Conservation (phyloP, 176 grass and related monocot species). For the Aegilops tauschii region DNA sequence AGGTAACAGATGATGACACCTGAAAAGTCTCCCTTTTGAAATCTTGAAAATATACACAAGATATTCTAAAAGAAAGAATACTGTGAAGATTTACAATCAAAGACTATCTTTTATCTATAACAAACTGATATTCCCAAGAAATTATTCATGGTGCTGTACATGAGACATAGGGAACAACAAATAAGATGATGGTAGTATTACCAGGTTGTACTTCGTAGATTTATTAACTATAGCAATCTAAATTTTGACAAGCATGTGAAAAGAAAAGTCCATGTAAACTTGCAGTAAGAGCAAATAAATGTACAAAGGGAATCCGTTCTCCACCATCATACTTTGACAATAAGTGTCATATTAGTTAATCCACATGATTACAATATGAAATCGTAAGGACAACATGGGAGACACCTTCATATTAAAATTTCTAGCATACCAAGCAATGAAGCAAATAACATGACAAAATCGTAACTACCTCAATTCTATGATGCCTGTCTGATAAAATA, state of each 20-base stretch:
- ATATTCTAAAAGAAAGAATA: not conserved
- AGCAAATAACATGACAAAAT: constrained; percentile 17
- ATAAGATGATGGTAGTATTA: not conserved
- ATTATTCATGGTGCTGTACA: not conserved
- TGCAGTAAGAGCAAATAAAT: not conserved
- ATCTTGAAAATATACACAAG: not conserved
- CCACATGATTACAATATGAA: not conserved
- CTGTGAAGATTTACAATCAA: not conserved
- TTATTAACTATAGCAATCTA: not conserved
- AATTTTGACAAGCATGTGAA: not conserved
- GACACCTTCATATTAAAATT: not conserved
- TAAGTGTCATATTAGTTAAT: not conserved
- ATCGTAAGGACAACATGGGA: not conserved
- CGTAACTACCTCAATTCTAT: constrained; percentile 72
- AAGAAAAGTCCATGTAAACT: not conserved
- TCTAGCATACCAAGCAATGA: not conserved
- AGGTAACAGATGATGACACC: constrained; percentile 1
- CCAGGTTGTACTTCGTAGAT: constrained; percentile 3
- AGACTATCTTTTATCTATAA: constrained; percentile 5
- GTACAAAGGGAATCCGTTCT: not conserved
- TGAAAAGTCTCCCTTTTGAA: constrained; percentile 16
- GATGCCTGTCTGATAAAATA: constrained; percentile 78
- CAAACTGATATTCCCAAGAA: not conserved
- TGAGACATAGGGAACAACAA: not conserved
- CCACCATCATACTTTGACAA: constrained; percentile 8